These are phyloP conservation scores for Pleurotus cornucopiae DNA, from an alignment of 768 basidiomycete species.

Conservation along the genomic window DNA sequence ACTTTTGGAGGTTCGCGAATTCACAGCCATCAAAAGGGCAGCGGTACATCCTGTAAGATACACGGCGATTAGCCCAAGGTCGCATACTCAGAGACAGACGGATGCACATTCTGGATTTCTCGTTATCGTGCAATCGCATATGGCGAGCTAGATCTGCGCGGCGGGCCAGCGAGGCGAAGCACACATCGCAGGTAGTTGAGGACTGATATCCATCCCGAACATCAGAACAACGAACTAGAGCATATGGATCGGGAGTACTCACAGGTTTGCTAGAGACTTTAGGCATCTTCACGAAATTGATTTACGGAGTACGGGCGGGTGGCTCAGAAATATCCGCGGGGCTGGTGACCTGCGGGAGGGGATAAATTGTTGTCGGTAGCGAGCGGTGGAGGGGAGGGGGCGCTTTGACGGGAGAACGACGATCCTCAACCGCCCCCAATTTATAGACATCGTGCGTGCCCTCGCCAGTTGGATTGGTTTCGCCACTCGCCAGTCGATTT, in stretches of 20 bases:
- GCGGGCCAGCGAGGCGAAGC: conserved; percentile 14
- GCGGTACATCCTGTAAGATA: conserved; percentile 19
- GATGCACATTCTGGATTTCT: conserved; percentile 12
- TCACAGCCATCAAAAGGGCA: conserved; percentile 22
- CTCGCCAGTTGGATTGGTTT: conserved; percentile 6
- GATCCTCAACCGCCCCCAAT: background rate
- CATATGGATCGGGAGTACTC: background rate
- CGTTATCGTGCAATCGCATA: conserved; percentile 15
- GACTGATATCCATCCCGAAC: background rate
- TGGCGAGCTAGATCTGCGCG: conserved; percentile 17
- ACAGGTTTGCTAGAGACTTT: conserved; percentile 5
- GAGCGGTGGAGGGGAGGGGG: background rate
- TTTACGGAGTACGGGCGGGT: background rate
- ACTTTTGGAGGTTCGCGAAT: conserved; percentile 25
- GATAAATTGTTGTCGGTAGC: background rate
- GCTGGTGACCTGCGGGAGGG: background rate
- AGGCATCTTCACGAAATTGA: background rate
- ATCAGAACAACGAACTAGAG: background rate
- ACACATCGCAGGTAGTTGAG: conserved; percentile 9
- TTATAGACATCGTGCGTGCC: conserved; percentile 4
- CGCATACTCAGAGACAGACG: background rate
- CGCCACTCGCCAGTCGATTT: conserved; percentile 1
- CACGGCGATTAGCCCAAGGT: background rate
- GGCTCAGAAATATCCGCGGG: background rate
- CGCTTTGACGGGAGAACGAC: background rate